These are phyloP conservation scores for Yamadazyma jaroonii DNA, from an alignment of 1,139 yeast species.

Conservation along the genomic window DNA sequence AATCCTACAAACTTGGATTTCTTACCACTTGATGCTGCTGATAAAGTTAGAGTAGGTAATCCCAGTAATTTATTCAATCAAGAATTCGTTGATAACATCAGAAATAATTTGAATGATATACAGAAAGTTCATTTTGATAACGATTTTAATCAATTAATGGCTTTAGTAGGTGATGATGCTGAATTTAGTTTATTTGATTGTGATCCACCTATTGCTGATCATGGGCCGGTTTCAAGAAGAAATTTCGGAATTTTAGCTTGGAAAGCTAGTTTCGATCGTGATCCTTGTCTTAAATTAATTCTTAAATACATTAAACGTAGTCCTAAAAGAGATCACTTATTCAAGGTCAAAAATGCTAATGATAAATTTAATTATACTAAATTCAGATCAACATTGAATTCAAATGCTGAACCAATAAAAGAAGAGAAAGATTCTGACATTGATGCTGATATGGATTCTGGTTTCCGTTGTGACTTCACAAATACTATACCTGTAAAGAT, in stretches of 20 bases:
- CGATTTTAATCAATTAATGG: conserved; percentile 8
- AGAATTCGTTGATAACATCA: conserved; percentile 2
- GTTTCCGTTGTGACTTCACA: too few relatives aligned
- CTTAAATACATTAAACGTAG: conserved; percentile 3
- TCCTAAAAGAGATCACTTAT: conserved; percentile 4
- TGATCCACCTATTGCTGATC: conserved; percentile 4
- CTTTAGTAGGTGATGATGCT: conserved; percentile 3
- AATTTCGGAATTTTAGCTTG: conserved; percentile 39
- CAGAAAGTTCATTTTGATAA: conserved; percentile 7
- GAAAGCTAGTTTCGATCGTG: conserved; percentile 28
- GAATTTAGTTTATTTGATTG: conserved; percentile 5
- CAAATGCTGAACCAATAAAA: conserved; percentile 6
- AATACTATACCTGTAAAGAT: too few relatives aligned
- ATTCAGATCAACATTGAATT: conserved; percentile 2
- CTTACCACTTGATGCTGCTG: background rate
- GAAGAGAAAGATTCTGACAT: background rate
- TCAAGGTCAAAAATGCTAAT: conserved; percentile 4
- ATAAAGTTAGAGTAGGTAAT: conserved; percentile 4
- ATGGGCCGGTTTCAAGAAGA: conserved; percentile 12
- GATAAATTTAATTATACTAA: conserved; percentile 5
- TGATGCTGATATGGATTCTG: background rate
- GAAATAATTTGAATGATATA: conserved; percentile 4
- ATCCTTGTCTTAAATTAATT: conserved; percentile 12
- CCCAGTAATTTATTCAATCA: background rate
- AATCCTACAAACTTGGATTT: background rate